Base-by-base conservation (phyloP, 1,284 basidiomycete species). In the Quambalaria eucalypti region DNA sequence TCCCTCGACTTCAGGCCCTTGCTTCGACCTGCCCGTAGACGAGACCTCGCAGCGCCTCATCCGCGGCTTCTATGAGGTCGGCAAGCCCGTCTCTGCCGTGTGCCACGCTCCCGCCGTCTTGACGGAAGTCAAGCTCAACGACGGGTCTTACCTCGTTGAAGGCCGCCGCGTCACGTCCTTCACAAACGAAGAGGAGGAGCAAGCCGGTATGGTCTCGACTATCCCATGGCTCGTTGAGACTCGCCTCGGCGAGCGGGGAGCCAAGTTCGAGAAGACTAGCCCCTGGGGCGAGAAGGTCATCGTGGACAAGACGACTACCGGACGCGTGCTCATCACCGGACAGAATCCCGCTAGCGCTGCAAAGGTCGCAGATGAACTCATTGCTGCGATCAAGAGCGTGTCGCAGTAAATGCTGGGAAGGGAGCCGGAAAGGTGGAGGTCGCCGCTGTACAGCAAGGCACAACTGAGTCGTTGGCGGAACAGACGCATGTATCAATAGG, bases 171-270 rank as follows among this genome's bases (percentile, higher is more conserved):
- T 80, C 40, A 87, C 87, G 0, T 83, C 81, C 25, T 87, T 89
- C 77, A 84, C 86, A 54, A 84, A 88, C 72, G 76, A 66, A 1
- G 87, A 88, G 69, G 87, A 88, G 69, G 78, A 82, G 48, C 68
- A 79, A 54, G 74, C 78, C 14, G 77, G 76, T 12, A 44, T 63
- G 16, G 62, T 61, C 6, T 65, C 74, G 66, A 78, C 79, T 33
- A 69, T 88, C 42, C 86, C 86, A 0, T 88, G 87, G 81, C 77
- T 84, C n/a, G 78, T 87, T 38, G 87, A 89, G 76, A 79, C 81
- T 62, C 81, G 80, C 56, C 80, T 88, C 61, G 76, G 68, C 30
- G 76, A 78, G 53, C 79, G 85, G n/a, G 87, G 87, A 4, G 87
- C 82, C 1, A 80, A 76, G 16, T 88, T 82, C 71, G 79, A 81